Conservation (phyloP, 2,329 filamentous ascomycete genomes). For the Tolypocladium amazonense region DNA sequence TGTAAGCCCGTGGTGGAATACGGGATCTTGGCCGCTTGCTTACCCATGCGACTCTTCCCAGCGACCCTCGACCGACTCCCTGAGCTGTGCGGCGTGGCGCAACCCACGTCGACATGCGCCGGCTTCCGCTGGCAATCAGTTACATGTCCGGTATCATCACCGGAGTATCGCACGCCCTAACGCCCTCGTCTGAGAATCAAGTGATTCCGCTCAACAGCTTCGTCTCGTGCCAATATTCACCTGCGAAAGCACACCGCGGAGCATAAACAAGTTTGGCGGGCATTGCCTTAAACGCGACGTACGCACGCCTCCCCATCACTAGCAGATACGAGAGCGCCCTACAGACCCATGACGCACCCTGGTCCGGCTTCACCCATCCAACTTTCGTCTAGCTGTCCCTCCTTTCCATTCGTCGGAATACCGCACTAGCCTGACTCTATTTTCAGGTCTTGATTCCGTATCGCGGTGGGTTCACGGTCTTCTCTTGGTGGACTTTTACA, state of each 20-base stretch:
- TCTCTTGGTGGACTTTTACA: background rate
- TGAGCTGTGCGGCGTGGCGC: background rate
- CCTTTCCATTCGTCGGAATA: background rate
- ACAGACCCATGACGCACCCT: background rate
- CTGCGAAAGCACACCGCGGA: background rate
- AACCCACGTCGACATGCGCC: background rate
- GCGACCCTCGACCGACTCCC: background rate
- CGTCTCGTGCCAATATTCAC: background rate
- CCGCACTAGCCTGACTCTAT: background rate
- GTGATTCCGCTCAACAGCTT: background rate
- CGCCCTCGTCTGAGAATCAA: background rate
- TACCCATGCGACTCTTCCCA: background rate
- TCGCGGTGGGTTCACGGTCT: background rate
- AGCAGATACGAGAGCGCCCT: background rate
- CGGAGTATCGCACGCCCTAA: background rate
- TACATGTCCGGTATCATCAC: background rate
- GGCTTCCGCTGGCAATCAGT: background rate
- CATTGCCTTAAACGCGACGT: background rate
- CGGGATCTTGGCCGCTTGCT: background rate
- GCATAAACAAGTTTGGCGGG: background rate
- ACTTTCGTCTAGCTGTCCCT: background rate
- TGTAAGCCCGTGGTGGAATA: background rate
- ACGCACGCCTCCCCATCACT: background rate
- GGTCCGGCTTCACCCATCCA: background rate
- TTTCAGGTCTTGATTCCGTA: background rate